These are phyloP conservation scores for Neurospora sp. DNA, from an alignment of 495 filamentous ascomycete species.

Conservation along the genomic window DNA sequence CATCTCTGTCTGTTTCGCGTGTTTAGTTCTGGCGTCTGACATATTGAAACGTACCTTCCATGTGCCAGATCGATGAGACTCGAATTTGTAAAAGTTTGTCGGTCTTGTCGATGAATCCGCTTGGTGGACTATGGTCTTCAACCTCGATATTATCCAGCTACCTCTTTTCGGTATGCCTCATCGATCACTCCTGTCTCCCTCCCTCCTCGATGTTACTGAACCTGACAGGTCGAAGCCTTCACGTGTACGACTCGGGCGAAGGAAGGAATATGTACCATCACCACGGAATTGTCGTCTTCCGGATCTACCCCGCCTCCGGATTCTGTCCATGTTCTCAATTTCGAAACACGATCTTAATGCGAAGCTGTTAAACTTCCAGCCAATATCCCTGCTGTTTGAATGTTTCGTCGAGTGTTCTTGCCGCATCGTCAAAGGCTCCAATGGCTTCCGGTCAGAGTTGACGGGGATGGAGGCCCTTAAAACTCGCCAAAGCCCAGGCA, in stretches of 20 bases:
- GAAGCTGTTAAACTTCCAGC: neutral
- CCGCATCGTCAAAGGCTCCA: conserved; percentile 11
- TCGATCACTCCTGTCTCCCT: neutral
- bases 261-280: neutral
- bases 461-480: conserved; percentile 21
- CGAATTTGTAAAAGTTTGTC: neutral
- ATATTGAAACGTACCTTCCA: conserved; percentile 24
- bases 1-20: conserved; percentile 4
- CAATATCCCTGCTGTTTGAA: neutral
- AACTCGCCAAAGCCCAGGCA: conserved; percentile 31
- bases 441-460: conserved; percentile 19
- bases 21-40: conserved; percentile 23
- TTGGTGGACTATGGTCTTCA: neutral
- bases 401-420: neutral
- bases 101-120: neutral
- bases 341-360: conserved; percentile 10
- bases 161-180: neutral
- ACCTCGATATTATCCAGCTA: neutral
- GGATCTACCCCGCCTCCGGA: neutral
- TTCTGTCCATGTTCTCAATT: neutral
- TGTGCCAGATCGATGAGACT: conserved; percentile 1
- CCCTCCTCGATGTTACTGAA: no score
- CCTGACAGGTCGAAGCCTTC: neutral
- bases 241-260: neutral
- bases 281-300: neutral